Evolutionary conservation across 768 basidiomycete species (phyloP).

Genomic region (Russula brevipes): DNA sequence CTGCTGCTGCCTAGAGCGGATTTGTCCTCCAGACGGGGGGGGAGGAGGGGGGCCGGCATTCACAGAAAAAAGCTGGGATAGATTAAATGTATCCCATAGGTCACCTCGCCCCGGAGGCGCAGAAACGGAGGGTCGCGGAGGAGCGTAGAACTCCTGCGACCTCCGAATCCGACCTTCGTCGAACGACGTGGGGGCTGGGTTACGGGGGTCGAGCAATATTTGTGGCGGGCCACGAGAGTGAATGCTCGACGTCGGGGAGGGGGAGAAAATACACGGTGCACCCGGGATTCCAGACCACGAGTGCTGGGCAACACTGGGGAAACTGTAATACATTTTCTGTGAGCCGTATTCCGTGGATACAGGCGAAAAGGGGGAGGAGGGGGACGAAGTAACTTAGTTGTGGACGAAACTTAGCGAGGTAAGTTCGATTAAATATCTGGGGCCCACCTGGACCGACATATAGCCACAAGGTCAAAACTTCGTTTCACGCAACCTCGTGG

Average conservation of each 20-base stretch:
- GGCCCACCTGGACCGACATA: constrained; percentile 6
- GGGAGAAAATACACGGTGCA: background rate
- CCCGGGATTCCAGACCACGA: constrained; percentile 4
- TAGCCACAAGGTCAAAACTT: constrained; percentile 16
- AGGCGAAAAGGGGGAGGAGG: background rate
- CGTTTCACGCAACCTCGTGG: constrained; percentile 6
- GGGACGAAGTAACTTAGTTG: background rate
- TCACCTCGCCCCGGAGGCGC: background rate
- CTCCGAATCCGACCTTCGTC: background rate
- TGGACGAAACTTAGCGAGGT: constrained; percentile 9
- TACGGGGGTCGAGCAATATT: background rate
- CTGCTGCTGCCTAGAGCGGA: background rate
- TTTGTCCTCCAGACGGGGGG: background rate
- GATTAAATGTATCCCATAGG: constrained; percentile 2
- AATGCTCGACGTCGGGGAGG: background rate
- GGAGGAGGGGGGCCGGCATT: background rate
- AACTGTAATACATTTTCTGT: background rate
- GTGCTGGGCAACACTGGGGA: background rate
- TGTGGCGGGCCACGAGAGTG: background rate
- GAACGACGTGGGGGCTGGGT: background rate
- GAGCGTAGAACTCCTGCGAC: background rate
- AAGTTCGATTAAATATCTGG: constrained; percentile 15
- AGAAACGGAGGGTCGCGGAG: background rate
- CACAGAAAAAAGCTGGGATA: constrained; percentile 6
- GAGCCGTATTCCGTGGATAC: background rate